Conservation (phyloP, 495 filamentous ascomycete genomes). For the Astrocystis sublimbata region DNA sequence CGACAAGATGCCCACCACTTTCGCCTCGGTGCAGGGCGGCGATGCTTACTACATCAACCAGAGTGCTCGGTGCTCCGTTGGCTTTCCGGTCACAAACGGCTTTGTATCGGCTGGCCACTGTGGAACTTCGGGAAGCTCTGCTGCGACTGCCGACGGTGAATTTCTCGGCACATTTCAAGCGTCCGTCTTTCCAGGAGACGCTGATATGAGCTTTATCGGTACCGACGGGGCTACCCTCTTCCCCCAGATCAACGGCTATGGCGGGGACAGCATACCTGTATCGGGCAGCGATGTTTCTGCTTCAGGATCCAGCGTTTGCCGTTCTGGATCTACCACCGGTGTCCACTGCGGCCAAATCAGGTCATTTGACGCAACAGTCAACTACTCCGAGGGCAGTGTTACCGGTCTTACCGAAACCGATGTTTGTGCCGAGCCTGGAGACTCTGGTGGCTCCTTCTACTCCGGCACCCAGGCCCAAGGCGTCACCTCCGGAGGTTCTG, state of each 20-base stretch:
- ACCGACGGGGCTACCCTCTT: slow-evolving; percentile 27
- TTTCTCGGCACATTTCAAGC: slow-evolving; percentile 27
- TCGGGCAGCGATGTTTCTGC: slow-evolving; percentile 29
- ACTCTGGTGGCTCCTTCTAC: slow-evolving; percentile 29
- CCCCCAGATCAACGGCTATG: slow-evolving; percentile 28
- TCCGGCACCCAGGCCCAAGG: slow-evolving; percentile 30
- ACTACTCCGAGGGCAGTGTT: slow-evolving; percentile 29
- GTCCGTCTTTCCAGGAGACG: slow-evolving; percentile 30
- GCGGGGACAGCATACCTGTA: slow-evolving; percentile 21
- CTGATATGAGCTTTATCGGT: slow-evolving; percentile 32
- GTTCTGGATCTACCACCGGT: slow-evolving; percentile 30
- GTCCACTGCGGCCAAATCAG: slow-evolving; percentile 29
- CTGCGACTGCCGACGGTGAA: slow-evolving; percentile 27
- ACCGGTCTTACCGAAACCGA: slow-evolving; percentile 30
- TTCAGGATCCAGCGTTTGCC: slow-evolving; percentile 28
- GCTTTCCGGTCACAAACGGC: slow-evolving; percentile 28
- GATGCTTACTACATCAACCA: slow-evolving; percentile 27
- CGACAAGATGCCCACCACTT: slow-evolving; percentile 26
- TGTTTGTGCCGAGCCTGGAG: slow-evolving; percentile 31
- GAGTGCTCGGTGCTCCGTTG: slow-evolving; percentile 26
- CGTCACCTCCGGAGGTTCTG: slow-evolving; percentile 32
- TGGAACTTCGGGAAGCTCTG: slow-evolving; percentile 22
- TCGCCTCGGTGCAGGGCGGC: slow-evolving; percentile 26
- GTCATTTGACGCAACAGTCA: slow-evolving; percentile 27
- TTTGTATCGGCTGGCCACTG: slow-evolving; percentile 34